Evolutionary conservation across 805 yeast genomes (phyloP).

Genomic region (Wickerhamiella shivajii): DNA sequence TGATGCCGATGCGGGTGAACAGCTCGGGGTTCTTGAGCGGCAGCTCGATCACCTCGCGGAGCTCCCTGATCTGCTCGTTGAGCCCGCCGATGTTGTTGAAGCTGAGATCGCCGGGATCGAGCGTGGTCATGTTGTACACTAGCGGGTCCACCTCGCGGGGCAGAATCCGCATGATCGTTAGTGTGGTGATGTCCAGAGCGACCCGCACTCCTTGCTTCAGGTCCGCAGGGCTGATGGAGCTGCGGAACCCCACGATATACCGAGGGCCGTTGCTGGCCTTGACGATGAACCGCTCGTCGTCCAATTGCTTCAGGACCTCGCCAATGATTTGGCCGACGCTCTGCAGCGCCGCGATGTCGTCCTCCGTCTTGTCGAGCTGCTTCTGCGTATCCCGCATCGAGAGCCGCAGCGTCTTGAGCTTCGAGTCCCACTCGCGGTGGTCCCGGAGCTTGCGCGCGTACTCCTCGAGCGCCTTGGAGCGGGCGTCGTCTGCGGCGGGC

Average conservation of each 20-base stretch:
- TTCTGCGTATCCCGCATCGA: conserved; percentile 72
- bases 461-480: conserved; percentile 60
- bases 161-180: conserved; percentile 91
- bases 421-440: conserved; percentile 89
- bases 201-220: conserved; percentile 91
- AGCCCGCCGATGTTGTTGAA: conserved; percentile 94
- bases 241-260: conserved; percentile 93
- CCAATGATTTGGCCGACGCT: conserved; percentile 96
- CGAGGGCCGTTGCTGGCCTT: conserved; percentile 96
- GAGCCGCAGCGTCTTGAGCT: conserved; percentile 68
- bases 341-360: conserved; percentile 92
- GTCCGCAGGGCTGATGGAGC: conserved; percentile 69
- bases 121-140: conserved; percentile 95
- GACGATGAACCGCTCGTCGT: conserved; percentile 84
- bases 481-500: too few species aligned
- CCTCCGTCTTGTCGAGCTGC: conserved; percentile 83
- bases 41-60: conserved; percentile 92
- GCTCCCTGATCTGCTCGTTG: conserved; percentile 86
- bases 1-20: conserved; percentile 89
- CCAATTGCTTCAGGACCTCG: conserved; percentile 87
- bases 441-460: conserved; percentile 79
- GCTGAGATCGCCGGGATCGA: conserved; percentile 94
- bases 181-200: conserved; percentile 91
- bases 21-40: conserved; percentile 96
- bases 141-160: conserved; percentile 98